Evolutionary conservation across 768 basidiomycete genomes (phyloP), one percentile per base, ranked within the genome.

Genomic region (Hypsizygus marmoreus): DNA sequence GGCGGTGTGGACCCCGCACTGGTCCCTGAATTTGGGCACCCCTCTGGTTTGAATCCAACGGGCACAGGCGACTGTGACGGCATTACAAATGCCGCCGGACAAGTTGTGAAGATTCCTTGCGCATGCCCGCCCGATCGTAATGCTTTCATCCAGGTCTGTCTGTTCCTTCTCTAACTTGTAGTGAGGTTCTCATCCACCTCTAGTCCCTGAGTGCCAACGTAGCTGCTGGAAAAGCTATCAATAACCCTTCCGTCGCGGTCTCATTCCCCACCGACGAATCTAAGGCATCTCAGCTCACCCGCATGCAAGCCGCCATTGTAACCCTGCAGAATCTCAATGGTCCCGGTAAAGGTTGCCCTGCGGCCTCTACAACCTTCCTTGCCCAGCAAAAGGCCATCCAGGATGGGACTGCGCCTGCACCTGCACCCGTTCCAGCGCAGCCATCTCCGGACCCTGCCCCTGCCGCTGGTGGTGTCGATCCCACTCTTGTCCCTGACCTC

Each of bases 281-380:
- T 4, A 72, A 69, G 44, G 64, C 61, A 6, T 78, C 80, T 36
- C 71, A 80, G 57, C 62, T 76, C 35, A 69, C 80, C 0, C 80
- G 87, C 24, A 68, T 89, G 47, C 67, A 79, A 36, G 74, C 85
- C 20, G 74, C 80, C 5, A 57, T 81, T 8, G 75, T 86, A 28
- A 84, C 87, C 5, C 68, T 89, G n/a, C 88, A 90, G 67, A 90
- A 89, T 62, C 61, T 89, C 31, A 69, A 74, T 38, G 87, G 86
- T 1, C 72, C 82, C 0, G 88, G 86, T 30, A 62, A 72, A 4
- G 88, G 86, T 11, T 88, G 84, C 60, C 86, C 86, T 4, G 76
- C 78, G 10, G 77, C 76, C 1, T 74, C 83, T 7, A 84, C 86
- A 0, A 87, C 83, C 4, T 80, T 85, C 56, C 53, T 69, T 19